Percentiles rank a stretch among this genome's conserved stretches.
Conservation (phyloP, 495 filamentous ascomycete genomes). For the Daldinia loculata region DNA sequence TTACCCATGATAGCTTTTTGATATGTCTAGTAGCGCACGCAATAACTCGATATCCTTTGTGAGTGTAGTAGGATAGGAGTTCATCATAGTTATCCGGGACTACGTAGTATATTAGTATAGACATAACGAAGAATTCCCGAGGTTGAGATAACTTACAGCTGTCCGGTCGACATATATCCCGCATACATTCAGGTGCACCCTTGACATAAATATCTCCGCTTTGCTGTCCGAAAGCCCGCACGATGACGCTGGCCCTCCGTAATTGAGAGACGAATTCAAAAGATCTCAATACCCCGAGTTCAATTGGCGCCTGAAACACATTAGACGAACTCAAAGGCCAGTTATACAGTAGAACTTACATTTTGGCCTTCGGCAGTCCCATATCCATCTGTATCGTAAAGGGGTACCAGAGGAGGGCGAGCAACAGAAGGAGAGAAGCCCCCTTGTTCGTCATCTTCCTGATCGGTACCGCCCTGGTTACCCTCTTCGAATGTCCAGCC, state of each 20-base stretch:
- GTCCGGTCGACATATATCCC: constrained; percentile 84
- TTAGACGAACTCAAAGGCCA: constrained; percentile 7
- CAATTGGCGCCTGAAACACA: constrained; percentile 58
- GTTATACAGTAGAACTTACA: constrained; percentile 45
- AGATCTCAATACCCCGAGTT: constrained; percentile 84
- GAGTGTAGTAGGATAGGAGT: constrained; percentile 85
- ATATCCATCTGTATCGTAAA: constrained; percentile 62
- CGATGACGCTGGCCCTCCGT: constrained; percentile 90
- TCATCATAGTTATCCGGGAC: constrained; percentile 92
- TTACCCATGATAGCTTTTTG: constrained; percentile 86
- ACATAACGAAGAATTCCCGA: background rate
- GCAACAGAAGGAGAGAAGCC: constrained; percentile 82
- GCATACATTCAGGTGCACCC: constrained; percentile 95
- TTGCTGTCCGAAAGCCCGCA: constrained; percentile 80
- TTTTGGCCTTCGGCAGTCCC: constrained; percentile 45
- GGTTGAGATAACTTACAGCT: constrained; percentile 66
- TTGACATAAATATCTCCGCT: constrained; percentile 92
- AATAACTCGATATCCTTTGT: constrained; percentile 97
- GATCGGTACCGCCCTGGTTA: constrained; percentile 63
- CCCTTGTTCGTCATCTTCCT: constrained; percentile 71
- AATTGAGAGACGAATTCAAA: constrained; percentile 99
- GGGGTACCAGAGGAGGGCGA: constrained; percentile 72
- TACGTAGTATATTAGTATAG: constrained; percentile 47
- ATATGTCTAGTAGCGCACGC: constrained; percentile 92
- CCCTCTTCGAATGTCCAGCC: constrained; percentile 93